A percentile compares a stretch with the other conserved stretches of the same genome.
Conservation (phyloP, 176 grass and related monocot species). For the Lolium multiflorum region DNA sequence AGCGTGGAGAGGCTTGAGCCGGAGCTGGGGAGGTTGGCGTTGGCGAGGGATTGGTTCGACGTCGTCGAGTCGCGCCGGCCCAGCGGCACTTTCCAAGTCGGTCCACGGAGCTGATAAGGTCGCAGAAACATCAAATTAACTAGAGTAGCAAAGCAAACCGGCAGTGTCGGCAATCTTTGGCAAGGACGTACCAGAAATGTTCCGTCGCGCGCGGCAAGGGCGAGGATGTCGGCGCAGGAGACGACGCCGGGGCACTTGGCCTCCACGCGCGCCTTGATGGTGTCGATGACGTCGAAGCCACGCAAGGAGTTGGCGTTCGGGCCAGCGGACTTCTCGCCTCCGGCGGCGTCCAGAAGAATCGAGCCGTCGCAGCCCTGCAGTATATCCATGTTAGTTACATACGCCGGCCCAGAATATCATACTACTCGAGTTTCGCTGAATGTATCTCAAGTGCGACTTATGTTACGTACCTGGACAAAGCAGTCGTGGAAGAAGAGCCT, state of each 20-base stretch:
- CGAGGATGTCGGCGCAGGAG: slow-evolving; percentile 84
- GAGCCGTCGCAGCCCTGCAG: slow-evolving; percentile 68
- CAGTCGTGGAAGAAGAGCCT: slow-evolving; percentile 87
- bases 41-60: not conserved
- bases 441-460: no score
- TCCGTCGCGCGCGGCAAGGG: slow-evolving; percentile 65
- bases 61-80: not conserved
- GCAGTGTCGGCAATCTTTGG: not conserved
- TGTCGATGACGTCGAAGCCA: slow-evolving; percentile 68
- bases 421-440: not conserved
- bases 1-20: slow-evolving; percentile 58
- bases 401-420: no score
- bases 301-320: slow-evolving; percentile 67
- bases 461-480: slow-evolving; percentile 48
- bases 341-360: slow-evolving; percentile 68
- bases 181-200: slow-evolving; percentile 34
- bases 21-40: not conserved
- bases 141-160: not conserved
- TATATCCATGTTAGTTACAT: not conserved
- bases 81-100: not conserved
- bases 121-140: not conserved
- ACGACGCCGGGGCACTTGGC: slow-evolving; percentile 74
- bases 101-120: not conserved
- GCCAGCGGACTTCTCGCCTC: slow-evolving; percentile 58
- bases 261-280: slow-evolving; percentile 57